Percentiles rank a stretch among this genome's conserved stretches.
phyloP scores from a whole-genome alignment of 2,329 filamentous ascomycete genomes.

The Diplodia sapinea region DNA sequence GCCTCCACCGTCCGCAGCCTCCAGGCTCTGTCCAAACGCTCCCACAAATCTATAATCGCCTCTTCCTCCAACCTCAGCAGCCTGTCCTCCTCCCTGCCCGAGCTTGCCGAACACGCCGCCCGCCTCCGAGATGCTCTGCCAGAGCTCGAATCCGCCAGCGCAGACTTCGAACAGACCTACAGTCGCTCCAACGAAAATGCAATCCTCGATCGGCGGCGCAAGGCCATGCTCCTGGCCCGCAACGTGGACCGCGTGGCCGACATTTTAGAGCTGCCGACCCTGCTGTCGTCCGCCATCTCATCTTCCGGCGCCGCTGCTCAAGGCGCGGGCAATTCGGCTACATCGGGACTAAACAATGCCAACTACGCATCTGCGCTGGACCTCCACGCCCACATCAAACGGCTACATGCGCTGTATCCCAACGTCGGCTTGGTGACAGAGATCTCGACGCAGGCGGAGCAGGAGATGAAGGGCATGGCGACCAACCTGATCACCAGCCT shows the following conservation, averaged over 20 bases:
- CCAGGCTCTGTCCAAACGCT: slow-evolving; percentile 87
- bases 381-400: slow-evolving; percentile 89
- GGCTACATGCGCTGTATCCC: slow-evolving; percentile 82
- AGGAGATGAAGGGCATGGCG: slow-evolving; percentile 86
- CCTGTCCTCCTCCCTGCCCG: slow-evolving; percentile 73
- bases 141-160: slow-evolving; percentile 76
- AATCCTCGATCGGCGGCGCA: slow-evolving; percentile 74
- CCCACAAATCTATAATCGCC: slow-evolving; percentile 81
- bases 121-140: slow-evolving; percentile 76
- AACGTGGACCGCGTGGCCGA: slow-evolving; percentile 91
- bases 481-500: slow-evolving; percentile 80
- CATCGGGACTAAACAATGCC: slow-evolving; percentile 53
- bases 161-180: slow-evolving; percentile 82
- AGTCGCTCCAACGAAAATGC: slow-evolving; percentile 70
- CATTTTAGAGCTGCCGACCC: slow-evolving; percentile 84
- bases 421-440: slow-evolving; percentile 75
- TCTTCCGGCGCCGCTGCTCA: slow-evolving; percentile 50
- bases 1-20: slow-evolving; percentile 83
- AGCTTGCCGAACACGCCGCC: slow-evolving; percentile 67
- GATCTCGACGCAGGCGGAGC: slow-evolving; percentile 78
- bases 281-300: slow-evolving; percentile 80
- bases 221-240: slow-evolving; percentile 78
- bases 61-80: slow-evolving; percentile 79
- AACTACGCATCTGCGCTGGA: slow-evolving; percentile 92
- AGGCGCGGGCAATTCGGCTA: slow-evolving; percentile 50